Evolutionary conservation across 208 protist species (phyloP).

Genomic region (Crithidia fasciculata): DNA sequence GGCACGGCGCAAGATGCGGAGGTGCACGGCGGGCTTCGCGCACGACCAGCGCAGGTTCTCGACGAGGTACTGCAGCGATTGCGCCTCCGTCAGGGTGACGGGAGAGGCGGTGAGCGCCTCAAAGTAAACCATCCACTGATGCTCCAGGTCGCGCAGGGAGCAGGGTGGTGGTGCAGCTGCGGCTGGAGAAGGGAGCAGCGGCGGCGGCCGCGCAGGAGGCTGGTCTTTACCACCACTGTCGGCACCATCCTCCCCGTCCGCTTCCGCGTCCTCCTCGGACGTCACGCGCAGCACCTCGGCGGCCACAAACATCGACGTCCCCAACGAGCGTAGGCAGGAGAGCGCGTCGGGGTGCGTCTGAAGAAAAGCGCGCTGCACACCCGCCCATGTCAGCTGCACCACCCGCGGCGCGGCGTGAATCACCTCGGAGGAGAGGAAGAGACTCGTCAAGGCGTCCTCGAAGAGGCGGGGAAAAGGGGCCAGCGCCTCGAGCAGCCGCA

Average conservation of each 20-base stretch:
- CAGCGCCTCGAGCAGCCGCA: constrained; percentile 58
- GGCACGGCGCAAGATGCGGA: constrained; percentile 49
- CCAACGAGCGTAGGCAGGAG: constrained; percentile 51
- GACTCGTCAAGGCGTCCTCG: constrained; percentile 61
- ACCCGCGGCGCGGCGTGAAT: constrained; percentile 55
- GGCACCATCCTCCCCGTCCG: neutral
- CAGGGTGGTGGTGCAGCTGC: neutral
- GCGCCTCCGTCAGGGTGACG: constrained; percentile 68
- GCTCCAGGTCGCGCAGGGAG: constrained; percentile 41
- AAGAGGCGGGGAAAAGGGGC: constrained; percentile 50
- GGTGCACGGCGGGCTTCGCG: constrained; percentile 15
- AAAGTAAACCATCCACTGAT: constrained; percentile 60
- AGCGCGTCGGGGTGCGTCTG: constrained; percentile 30
- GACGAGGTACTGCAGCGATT: constrained; percentile 54
- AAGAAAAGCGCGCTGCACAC: constrained; percentile 51
- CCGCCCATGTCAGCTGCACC: constrained; percentile 64
- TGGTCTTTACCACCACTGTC: neutral
- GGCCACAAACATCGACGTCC: constrained; percentile 66
- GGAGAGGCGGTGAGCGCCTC: constrained; percentile 61
- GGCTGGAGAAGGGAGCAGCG: neutral
- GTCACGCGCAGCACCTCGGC: constrained; percentile 41
- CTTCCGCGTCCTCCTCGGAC: constrained; percentile 23
- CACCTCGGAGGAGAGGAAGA: constrained; percentile 82
- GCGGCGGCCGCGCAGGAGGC: neutral
- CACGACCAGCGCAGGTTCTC: constrained; percentile 45